phyloP scores from a whole-genome alignment of 106 monocot genomes.

The Posidonia australis region DNA sequence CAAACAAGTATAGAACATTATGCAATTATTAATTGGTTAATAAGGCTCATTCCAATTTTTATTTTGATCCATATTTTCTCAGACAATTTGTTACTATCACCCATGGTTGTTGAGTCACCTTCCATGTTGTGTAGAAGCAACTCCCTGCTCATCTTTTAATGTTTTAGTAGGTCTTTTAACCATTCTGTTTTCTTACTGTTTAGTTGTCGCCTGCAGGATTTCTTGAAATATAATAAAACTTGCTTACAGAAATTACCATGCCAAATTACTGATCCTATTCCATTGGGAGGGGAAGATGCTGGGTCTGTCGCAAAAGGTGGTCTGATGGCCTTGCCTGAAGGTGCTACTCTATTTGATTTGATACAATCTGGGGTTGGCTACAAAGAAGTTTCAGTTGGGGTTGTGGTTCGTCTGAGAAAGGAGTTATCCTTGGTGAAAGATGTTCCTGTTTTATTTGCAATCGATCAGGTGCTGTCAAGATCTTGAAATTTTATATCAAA shows the following conservation, averaged over 20 bases:
- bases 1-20: too few species aligned
- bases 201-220: slow-evolving; percentile 38
- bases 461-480: slow-evolving; percentile 60
- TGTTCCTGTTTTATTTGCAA: slow-evolving; percentile 87
- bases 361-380: slow-evolving; percentile 80
- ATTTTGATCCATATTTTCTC: too few species aligned
- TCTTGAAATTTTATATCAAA: not conserved
- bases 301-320: slow-evolving; percentile 51
- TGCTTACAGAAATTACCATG: slow-evolving; percentile 56
- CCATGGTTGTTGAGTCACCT: too few species aligned
- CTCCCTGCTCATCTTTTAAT: too few species aligned
- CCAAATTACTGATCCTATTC: slow-evolving; percentile 80
- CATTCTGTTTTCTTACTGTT: too few species aligned
- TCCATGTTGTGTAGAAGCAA: too few species aligned
- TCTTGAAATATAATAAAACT: slow-evolving; percentile 80
- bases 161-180: too few species aligned
- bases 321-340: slow-evolving; percentile 83
- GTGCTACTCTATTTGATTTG: slow-evolving; percentile 77
- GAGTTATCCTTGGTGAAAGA: slow-evolving; percentile 85
- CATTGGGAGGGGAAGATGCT: slow-evolving; percentile 88
- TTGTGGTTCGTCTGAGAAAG: slow-evolving; percentile 77
- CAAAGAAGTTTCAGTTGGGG: slow-evolving; percentile 71
- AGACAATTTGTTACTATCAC: too few species aligned
- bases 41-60: too few species aligned
- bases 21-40: too few species aligned